A percentile compares a stretch with the other conserved stretches of the same genome.
phyloP scores from a whole-genome alignment of 2,329 filamentous ascomycete genomes.

The Verticillium nubilum region DNA sequence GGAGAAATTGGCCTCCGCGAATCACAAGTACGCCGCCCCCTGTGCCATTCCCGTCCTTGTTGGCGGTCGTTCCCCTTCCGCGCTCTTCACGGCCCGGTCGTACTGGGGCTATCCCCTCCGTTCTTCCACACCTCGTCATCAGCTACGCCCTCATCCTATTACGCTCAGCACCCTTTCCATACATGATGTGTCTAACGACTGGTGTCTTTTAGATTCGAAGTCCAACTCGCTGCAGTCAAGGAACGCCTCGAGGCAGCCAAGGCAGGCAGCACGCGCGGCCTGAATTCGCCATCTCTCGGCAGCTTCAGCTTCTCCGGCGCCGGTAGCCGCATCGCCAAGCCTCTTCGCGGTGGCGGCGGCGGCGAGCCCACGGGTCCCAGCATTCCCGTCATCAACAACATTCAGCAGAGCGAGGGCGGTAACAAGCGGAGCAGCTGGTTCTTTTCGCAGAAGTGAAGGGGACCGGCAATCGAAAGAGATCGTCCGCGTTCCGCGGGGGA shows the following conservation, averaged over 20 bases:
- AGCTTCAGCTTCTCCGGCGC: slow-evolving; percentile 66
- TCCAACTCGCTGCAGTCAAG: slow-evolving; percentile 94
- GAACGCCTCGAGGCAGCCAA: slow-evolving; percentile 96
- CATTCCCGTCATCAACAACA: slow-evolving; percentile 51
- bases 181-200: slow-evolving; percentile 5
- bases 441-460: slow-evolving; percentile 52
- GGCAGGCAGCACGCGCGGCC: slow-evolving; percentile 78
- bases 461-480: no score
- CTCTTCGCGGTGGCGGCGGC: slow-evolving; percentile 57
- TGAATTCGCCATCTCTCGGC: slow-evolving; percentile 58
- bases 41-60: slow-evolving; percentile 7
- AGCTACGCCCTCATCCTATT: not conserved
- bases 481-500: no score
- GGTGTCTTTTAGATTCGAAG: slow-evolving; percentile 69
- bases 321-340: slow-evolving; percentile 65
- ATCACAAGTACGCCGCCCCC: slow-evolving; percentile 73
- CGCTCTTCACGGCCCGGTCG: not conserved
- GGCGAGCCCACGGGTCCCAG: slow-evolving; percentile 32
- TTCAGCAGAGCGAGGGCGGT: slow-evolving; percentile 52
- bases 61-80: not conserved
- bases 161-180: not conserved
- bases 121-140: not conserved
- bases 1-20: slow-evolving; percentile 95
- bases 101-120: not conserved
- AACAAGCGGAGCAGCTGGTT: slow-evolving; percentile 71